These are phyloP conservation scores for Rhizophagus clarus DNA, from an alignment of 192 early-diverging fungal species.

Conservation along the genomic window DNA sequence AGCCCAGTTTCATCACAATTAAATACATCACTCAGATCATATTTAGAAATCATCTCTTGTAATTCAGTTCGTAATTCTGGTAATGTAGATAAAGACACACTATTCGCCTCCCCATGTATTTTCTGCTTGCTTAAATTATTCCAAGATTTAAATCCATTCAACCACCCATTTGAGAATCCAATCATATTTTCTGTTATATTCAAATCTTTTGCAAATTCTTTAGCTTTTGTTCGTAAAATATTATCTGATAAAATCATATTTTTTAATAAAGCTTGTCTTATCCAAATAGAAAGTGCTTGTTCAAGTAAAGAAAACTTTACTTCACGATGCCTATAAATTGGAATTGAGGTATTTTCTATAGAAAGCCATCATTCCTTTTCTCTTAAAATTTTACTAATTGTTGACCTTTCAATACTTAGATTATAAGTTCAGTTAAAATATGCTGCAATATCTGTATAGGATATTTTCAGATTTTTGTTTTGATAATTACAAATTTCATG, in stretches of 20 bases:
- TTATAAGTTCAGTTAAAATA: neutral
- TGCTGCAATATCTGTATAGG: neutral
- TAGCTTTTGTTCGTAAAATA: neutral
- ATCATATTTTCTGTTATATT: neutral
- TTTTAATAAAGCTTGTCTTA: neutral
- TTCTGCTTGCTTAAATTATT: neutral
- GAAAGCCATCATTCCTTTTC: neutral
- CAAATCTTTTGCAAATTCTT: constrained; percentile 6
- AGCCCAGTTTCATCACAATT: constrained; percentile 16
- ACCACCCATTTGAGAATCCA: constrained; percentile 9
- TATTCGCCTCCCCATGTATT: neutral
- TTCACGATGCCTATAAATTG: neutral
- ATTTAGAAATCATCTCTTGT: neutral
- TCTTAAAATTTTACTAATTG: neutral
- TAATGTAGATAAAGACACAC: neutral
- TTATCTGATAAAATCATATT: neutral
- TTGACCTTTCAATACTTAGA: neutral
- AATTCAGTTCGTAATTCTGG: neutral
- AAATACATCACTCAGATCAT: neutral
- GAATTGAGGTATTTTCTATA: neutral
- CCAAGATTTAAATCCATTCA: neutral
- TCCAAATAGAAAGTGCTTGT: too few relatives aligned
- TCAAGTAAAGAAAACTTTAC: too few relatives aligned
- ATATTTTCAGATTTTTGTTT: neutral
- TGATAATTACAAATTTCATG: neutral